Evolutionary conservation across 139 green algal species (phyloP).

Genomic region (Chloropicon primus): DNA sequence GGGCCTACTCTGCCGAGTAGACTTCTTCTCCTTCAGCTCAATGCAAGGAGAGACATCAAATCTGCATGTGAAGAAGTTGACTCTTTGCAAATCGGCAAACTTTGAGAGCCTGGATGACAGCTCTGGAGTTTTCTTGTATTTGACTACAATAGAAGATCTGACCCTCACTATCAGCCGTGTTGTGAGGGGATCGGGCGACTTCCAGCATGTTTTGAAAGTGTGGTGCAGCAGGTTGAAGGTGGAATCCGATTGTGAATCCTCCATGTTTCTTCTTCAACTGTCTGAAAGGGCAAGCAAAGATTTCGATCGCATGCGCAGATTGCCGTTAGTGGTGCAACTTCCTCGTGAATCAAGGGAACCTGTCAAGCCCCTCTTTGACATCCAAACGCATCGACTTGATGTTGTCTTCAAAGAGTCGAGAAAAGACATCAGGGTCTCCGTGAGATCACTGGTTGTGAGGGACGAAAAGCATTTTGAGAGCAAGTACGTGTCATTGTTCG

Average conservation of each 20-base stretch:
- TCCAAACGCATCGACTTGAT: background rate
- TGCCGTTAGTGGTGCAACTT: background rate
- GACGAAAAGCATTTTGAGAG: background rate
- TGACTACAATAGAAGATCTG: background rate
- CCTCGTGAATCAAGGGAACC: background rate
- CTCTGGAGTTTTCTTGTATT: background rate
- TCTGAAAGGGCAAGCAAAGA: background rate
- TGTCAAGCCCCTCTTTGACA: background rate
- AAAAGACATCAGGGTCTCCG: background rate
- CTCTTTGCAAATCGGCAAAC: background rate
- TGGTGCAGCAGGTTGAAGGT: background rate
- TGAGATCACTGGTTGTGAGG: background rate
- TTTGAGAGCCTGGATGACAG: background rate
- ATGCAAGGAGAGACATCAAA: background rate
- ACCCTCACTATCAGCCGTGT: background rate
- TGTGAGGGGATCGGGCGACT: background rate
- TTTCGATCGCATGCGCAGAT: background rate
- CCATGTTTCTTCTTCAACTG: background rate
- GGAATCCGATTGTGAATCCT: background rate
- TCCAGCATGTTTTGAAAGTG: background rate
- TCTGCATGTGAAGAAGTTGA: background rate
- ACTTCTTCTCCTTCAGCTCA: background rate
- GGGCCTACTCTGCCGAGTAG: background rate
- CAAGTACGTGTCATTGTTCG: background rate
- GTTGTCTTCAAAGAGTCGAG: background rate